A percentile compares a stretch with the other conserved stretches of the same genome.
Conservation (phyloP, 1,139 yeast genomes). For the Diutina mesorugosa region DNA sequence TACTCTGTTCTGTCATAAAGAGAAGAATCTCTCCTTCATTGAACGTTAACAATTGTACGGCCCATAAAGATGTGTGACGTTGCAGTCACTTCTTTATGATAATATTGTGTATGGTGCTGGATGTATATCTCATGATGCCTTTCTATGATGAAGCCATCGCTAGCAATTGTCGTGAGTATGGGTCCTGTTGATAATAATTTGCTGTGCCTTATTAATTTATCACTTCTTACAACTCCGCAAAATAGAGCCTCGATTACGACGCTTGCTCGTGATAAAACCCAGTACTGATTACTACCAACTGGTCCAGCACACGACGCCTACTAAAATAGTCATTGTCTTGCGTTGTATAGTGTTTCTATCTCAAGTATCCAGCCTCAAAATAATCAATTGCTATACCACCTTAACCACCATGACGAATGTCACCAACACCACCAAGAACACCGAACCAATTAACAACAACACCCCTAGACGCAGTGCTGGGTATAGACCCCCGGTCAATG, state of each 20-base stretch:
- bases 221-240: background rate
- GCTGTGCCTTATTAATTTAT: background rate
- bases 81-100: no score
- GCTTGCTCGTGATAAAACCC: background rate
- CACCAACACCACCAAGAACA: slow-evolving; percentile 14
- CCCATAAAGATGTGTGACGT: no score
- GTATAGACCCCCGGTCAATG: slow-evolving; percentile 29
- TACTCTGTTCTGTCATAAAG: no score
- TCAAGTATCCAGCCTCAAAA: background rate
- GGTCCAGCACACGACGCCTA: background rate
- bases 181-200: no score
- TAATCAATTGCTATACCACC: slow-evolving; percentile 15
- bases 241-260: background rate
- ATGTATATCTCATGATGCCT: no score
- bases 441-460: slow-evolving; percentile 19
- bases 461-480: slow-evolving; percentile 30
- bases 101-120: no score
- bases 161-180: no score
- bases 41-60: no score
- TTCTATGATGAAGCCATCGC: no score
- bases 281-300: slow-evolving; percentile 13
- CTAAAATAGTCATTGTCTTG: background rate
- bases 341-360: slow-evolving; percentile 9
- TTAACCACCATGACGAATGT: slow-evolving; percentile 16
- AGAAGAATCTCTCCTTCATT: no score